Percentiles rank a stretch among this genome's conserved stretches.
Evolutionary conservation across 2,329 filamentous ascomycete genomes (phyloP).

Genomic region (Fusarium caatingaense): DNA sequence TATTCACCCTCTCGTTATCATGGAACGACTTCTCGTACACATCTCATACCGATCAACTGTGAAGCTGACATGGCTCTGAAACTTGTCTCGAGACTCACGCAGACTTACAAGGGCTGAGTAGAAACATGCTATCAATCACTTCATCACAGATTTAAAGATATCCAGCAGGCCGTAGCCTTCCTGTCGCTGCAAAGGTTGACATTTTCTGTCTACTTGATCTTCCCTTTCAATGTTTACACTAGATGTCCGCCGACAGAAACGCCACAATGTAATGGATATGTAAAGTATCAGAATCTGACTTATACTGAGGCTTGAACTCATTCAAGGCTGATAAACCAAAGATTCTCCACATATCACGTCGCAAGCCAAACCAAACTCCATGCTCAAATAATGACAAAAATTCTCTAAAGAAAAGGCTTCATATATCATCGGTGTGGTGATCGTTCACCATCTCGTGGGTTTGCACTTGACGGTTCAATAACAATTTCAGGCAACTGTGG

Average conservation of each 20-base stretch:
- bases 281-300: conserved; percentile 6
- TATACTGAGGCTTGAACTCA: conserved; percentile 2
- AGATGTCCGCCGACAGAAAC: conserved; percentile 2
- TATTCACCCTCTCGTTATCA: conserved; percentile 22
- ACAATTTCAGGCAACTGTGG: conserved; percentile 66
- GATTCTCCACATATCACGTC: conserved; percentile 6
- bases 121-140: neutral
- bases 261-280: conserved; percentile 1
- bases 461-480: conserved; percentile 62
- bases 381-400: conserved; percentile 30
- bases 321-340: neutral
- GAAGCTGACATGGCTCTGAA: neutral
- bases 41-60: conserved; percentile 18
- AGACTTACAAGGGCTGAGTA: neutral
- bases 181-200: neutral
- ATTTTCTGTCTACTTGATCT: conserved; percentile 3
- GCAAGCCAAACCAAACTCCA: conserved; percentile 41
- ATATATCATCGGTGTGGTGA: conserved; percentile 27
- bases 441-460: conserved; percentile 40
- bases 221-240: neutral
- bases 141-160: neutral
- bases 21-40: conserved; percentile 23
- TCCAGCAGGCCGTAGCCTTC: neutral
- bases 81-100: neutral
- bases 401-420: conserved; percentile 10